Evolutionary conservation across 139 green algal genomes (phyloP), one percentile per base, ranked within the genome.

Genomic region (Parachlorella kessleri): DNA sequence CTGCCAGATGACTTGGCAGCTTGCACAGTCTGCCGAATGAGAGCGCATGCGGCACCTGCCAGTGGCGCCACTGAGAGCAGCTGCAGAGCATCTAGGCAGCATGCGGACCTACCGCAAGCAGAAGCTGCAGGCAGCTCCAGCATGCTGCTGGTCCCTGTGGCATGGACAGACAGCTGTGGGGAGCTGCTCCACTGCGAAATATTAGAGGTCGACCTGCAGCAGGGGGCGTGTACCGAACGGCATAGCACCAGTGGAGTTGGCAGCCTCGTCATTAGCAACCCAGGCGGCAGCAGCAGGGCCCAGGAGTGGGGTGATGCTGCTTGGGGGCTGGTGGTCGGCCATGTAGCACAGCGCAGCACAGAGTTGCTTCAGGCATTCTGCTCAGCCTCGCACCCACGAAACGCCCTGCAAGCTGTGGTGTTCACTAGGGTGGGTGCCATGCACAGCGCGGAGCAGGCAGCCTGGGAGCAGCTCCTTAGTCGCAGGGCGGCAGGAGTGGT

Each of bases 141-240:
- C 38, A 71, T n/a, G 55, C 55, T 32, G 37, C 33, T 73, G 32
- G 33, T 80, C 38, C 41, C 75, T 28, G 38, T 73, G 23, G 41
- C 41, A 2, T 66, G 59, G 7, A 33, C 75, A 33, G 75, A 80
- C 75, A 80, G 65, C 41, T 80, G 75, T 33, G 75, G 75, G 1
- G 75, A 80, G 75, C 65, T 80, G 33, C 30, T 74, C 63, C 75
- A 80, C 48, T 65, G 40, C 6, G 75, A 80, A 41, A 9, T 80
- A 21, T 32, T 73, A 10, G 32, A 73, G 26, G 33, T n/a, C n/a
- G n/a, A n/a, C n/a, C n/a, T n/a, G n/a, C n/a, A n/a, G n/a, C n/a
- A n/a, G n/a, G n/a, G n/a, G n/a, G n/a, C n/a, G 6, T 1, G 41
- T 59, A 39, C 55, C 55, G 3, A n/a, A 3, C 37, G 9, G 36